These are phyloP conservation scores for Trichoderma polysporum DNA, from an alignment of 2,329 filamentous ascomycete species.

Conservation along the genomic window DNA sequence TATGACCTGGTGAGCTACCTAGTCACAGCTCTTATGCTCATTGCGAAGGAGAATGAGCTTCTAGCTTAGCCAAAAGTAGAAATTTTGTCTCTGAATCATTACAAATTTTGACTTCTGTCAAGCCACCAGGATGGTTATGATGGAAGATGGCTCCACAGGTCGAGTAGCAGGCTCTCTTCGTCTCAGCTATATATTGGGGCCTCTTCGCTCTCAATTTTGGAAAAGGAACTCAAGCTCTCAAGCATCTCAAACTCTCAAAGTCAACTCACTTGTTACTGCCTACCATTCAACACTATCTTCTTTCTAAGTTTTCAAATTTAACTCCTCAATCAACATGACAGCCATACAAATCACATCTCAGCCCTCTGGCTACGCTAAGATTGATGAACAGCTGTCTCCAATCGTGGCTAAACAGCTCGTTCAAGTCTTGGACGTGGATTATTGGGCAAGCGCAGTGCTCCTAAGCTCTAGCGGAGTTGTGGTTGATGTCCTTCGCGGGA, in stretches of 20 bases:
- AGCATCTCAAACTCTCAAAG: not conserved
- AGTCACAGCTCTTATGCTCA: not conserved
- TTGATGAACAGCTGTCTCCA: constrained; percentile 26
- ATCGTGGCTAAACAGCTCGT: constrained; percentile 25
- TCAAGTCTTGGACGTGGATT: constrained; percentile 20
- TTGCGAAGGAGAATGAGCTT: not conserved
- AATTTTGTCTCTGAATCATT: not conserved
- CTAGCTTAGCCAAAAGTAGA: not conserved
- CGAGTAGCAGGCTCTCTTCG: not conserved
- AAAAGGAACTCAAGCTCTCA: not conserved
- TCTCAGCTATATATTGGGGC: not conserved
- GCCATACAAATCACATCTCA: constrained; percentile 27
- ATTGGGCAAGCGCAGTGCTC: constrained; percentile 32
- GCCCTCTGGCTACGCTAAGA: constrained; percentile 26
- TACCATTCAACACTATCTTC: not conserved
- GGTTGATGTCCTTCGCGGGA: constrained; percentile 27
- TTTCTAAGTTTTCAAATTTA: not conserved
- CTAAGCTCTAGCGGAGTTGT: constrained; percentile 24
- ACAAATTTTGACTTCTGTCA: not conserved
- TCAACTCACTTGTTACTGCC: not conserved
- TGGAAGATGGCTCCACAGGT: too few species aligned
- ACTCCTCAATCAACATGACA: not conserved
- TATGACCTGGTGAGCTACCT: not conserved
- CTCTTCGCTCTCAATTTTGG: not conserved
- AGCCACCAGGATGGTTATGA: not conserved